Evolutionary conservation across 2,329 filamentous ascomycete species (phyloP).

Genomic region (Zymoseptoria crescenta): DNA sequence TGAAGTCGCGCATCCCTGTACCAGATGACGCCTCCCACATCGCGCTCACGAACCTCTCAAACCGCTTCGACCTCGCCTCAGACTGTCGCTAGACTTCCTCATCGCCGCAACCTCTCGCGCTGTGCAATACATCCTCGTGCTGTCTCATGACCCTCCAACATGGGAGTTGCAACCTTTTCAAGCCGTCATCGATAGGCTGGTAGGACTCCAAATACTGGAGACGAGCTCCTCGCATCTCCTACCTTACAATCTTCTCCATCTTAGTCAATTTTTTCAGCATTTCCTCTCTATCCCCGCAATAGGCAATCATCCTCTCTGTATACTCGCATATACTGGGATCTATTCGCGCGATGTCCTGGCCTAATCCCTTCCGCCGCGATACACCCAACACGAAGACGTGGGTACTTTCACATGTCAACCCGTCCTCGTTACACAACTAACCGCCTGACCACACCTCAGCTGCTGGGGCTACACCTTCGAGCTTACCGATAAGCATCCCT

Average conservation of each 20-base stretch:
- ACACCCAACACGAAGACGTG: slow-evolving; percentile 39
- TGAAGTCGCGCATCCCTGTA: not conserved
- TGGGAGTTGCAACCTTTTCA: not conserved
- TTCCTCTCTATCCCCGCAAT: not conserved
- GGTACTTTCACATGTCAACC: slow-evolving; percentile 16
- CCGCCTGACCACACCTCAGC: slow-evolving; percentile 23
- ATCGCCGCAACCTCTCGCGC: not conserved
- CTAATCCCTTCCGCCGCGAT: slow-evolving; percentile 35
- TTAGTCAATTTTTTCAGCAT: not conserved
- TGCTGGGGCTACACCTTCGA: slow-evolving; percentile 62
- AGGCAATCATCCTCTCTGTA: not conserved
- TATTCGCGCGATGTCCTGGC: slow-evolving; percentile 33
- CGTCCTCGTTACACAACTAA: slow-evolving; percentile 8
- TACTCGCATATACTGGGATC: not conserved
- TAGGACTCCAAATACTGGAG: not conserved
- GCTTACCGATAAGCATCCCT: slow-evolving; percentile 58
- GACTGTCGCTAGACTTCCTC: not conserved
- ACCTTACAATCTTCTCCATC: not conserved
- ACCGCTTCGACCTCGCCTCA: not conserved
- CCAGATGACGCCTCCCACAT: not conserved
- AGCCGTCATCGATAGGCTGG: slow-evolving; percentile 1
- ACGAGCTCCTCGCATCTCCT: not conserved
- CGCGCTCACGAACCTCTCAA: not conserved
- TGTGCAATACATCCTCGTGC: not conserved
- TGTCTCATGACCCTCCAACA: not conserved